Evolutionary conservation across 768 basidiomycete species (phyloP).

Genomic region (Tubosaeta sp.): DNA sequence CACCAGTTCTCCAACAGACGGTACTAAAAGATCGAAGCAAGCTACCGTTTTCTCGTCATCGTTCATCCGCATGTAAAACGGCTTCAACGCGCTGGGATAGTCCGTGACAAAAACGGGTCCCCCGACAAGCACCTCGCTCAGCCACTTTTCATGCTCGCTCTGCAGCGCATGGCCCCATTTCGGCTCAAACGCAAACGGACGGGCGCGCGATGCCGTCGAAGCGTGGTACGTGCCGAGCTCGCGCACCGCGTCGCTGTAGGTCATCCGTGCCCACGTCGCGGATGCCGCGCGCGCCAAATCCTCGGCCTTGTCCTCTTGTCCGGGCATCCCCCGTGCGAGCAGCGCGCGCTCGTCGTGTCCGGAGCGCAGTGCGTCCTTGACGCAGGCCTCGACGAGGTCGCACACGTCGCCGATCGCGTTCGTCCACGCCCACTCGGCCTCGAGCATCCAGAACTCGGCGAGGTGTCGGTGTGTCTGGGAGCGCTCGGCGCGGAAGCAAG

Average conservation of each 20-base stretch:
- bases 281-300: conserved; percentile 36
- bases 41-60: conserved; percentile 60
- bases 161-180: conserved; percentile 69
- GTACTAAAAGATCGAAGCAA: conserved; percentile 95
- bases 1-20: conserved; percentile 80
- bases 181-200: conserved; percentile 52
- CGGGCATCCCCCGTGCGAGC: conserved; percentile 31
- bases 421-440: conserved; percentile 83
- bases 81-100: conserved; percentile 80
- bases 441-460: conserved; percentile 99
- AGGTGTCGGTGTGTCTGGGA: conserved; percentile 88
- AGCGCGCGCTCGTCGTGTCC: conserved; percentile 30
- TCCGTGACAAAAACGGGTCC: conserved; percentile 90
- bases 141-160: conserved; percentile 91
- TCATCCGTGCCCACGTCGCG: conserved; percentile 62
- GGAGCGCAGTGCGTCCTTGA: conserved; percentile 39
- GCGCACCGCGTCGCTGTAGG: conserved; percentile 72
- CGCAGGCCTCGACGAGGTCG: conserved; percentile 50
- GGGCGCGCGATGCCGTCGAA: conserved; percentile 18
- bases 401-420: conserved; percentile 46
- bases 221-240: conserved; percentile 42
- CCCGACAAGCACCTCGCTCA: conserved; percentile 61
- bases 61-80: conserved; percentile 93
- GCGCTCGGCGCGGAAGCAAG: conserved; percentile 92
- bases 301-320: conserved; percentile 32